Percentiles rank a stretch among this genome's conserved stretches.
Evolutionary conservation across 164 flowering plant genomes (phyloP).

Genomic region (Protea cynaroides): DNA sequence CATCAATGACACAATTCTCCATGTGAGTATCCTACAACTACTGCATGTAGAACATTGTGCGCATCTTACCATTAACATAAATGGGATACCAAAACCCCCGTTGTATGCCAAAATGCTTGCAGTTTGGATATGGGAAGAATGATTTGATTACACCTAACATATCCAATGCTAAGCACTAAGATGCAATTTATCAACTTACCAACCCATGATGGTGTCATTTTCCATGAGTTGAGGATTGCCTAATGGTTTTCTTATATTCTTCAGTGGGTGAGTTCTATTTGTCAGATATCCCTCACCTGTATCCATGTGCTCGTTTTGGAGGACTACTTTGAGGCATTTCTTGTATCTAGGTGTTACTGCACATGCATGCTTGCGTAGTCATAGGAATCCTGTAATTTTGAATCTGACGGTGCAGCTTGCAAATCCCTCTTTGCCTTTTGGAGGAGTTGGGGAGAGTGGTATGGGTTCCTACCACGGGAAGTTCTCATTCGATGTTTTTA

Average conservation of each 20-base stretch:
- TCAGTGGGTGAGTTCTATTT: too few species aligned
- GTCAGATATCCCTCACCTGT: neutral
- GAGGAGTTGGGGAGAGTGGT: slow-evolving; percentile 95
- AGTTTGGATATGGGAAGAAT: too few species aligned
- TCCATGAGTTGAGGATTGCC: too few species aligned
- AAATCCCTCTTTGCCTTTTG: slow-evolving; percentile 59
- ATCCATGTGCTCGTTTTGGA: neutral
- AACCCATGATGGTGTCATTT: too few species aligned
- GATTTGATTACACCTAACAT: too few species aligned
- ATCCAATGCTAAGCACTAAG: too few species aligned
- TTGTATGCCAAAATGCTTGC: too few species aligned
- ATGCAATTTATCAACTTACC: too few species aligned
- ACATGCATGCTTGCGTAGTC: too few species aligned
- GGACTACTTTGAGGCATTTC: neutral
- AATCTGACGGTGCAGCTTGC: slow-evolving; percentile 57
- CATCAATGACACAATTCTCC: slow-evolving; percentile 68
- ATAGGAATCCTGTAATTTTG: neutral
- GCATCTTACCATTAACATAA: neutral
- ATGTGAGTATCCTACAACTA: slow-evolving; percentile 32
- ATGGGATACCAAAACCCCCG: too few species aligned
- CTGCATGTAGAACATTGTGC: neutral
- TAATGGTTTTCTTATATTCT: too few species aligned
- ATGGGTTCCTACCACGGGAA: slow-evolving; percentile 83
- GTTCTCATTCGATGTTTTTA: slow-evolving; percentile 78
- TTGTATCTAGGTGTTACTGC: neutral